These are phyloP conservation scores for Gleditsia sinensis DNA, from an alignment of 306 rosid genomes.

Conservation along the genomic window DNA sequence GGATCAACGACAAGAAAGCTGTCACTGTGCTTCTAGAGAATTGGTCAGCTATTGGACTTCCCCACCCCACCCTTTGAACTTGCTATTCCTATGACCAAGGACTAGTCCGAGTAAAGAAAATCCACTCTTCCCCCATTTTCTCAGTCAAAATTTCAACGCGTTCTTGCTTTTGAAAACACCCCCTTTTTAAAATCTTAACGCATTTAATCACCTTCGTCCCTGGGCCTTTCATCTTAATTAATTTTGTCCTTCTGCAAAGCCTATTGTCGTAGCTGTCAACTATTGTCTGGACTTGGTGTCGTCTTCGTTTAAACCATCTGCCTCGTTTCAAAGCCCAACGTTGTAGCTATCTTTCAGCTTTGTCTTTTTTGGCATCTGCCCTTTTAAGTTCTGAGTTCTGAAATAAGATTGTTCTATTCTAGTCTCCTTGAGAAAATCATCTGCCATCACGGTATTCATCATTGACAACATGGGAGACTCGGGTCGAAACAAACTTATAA, in stretches of 20 bases:
- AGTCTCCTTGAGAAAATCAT: not conserved
- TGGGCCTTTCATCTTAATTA: not conserved
- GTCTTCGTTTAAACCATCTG: not conserved
- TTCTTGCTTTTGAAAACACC: too few species aligned
- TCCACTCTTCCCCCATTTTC: conserved; percentile 35
- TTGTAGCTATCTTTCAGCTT: too few species aligned
- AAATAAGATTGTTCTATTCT: not conserved
- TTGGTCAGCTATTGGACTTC: conserved; percentile 58
- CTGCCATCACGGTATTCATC: not conserved
- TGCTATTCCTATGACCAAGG: conserved; percentile 56
- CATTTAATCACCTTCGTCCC: too few species aligned
- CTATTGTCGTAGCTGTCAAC: too few species aligned
- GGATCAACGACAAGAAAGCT: conserved; percentile 7
- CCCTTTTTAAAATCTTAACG: too few species aligned
- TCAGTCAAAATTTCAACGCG: conserved; percentile 55
- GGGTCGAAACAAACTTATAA: conserved; percentile 42
- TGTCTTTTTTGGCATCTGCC: not conserved
- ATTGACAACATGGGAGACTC: conserved; percentile 60
- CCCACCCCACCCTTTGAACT: conserved; percentile 24
- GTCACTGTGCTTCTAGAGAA: conserved; percentile 28
- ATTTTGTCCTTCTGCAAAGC: too few species aligned
- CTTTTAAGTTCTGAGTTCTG: not conserved
- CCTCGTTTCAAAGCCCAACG: too few species aligned
- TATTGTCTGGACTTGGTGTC: too few species aligned
- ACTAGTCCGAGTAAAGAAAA: conserved; percentile 53